A percentile compares a stretch with the other conserved stretches of the same genome.
These are phyloP conservation scores for Aspergillus unguis DNA, from an alignment of 2,329 filamentous ascomycete genomes.

Conservation along the genomic window DNA sequence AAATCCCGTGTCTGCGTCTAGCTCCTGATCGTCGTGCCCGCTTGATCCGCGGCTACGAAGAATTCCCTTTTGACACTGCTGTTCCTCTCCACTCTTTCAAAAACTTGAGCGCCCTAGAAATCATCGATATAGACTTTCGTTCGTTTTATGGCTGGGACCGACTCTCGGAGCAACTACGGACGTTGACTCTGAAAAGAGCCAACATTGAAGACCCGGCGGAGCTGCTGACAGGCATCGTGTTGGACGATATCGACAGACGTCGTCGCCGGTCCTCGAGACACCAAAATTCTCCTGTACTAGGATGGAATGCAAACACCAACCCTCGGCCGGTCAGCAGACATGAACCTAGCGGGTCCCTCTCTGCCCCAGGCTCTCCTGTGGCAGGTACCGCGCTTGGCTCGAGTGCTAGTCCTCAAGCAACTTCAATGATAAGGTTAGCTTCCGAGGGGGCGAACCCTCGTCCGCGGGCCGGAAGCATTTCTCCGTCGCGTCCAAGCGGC, in stretches of 20 bases:
- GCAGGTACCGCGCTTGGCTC: slow-evolving; percentile 47
- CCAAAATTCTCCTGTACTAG: slow-evolving; percentile 72
- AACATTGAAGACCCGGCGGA: slow-evolving; percentile 86
- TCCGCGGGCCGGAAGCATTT: slow-evolving; percentile 66
- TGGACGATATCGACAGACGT: slow-evolving; percentile 94
- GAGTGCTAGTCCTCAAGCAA: slow-evolving; percentile 48
- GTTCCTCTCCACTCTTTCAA: slow-evolving; percentile 97
- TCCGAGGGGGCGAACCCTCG: slow-evolving; percentile 49
- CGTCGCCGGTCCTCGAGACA: slow-evolving; percentile 82
- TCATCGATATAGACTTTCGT: slow-evolving; percentile 92
- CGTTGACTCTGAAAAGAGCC: slow-evolving; percentile 81
- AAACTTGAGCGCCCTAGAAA: slow-evolving; percentile 88
- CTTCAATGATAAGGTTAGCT: slow-evolving; percentile 53
- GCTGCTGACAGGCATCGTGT: slow-evolving; percentile 83
- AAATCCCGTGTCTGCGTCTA: slow-evolving; percentile 86
- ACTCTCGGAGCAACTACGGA: slow-evolving; percentile 84
- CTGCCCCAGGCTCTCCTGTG: slow-evolving; percentile 64
- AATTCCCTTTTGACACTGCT: slow-evolving; percentile 96
- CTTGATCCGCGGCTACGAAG: slow-evolving; percentile 88
- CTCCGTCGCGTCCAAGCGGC: slow-evolving; percentile 71
- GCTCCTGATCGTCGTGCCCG: slow-evolving; percentile 90
- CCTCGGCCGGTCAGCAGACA: slow-evolving; percentile 59
- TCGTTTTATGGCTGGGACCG: slow-evolving; percentile 98
- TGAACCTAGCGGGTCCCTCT: slow-evolving; percentile 65
- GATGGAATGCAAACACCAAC: slow-evolving; percentile 60